Conservation (phyloP, 1,284 basidiomycete species). For the Naganishia albida region DNA sequence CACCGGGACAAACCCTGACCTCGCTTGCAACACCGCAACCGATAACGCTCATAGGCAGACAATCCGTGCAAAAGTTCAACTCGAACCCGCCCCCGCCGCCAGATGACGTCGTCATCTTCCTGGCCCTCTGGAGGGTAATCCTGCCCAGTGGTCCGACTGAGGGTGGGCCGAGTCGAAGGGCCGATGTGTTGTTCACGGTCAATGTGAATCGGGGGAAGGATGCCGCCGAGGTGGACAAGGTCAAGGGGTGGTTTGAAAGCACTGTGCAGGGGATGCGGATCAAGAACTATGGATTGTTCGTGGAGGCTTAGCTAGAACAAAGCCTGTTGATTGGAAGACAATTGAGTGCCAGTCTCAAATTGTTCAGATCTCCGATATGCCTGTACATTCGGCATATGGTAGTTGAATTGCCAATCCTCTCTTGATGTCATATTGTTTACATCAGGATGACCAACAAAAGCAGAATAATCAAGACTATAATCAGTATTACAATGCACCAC, state of each 20-base stretch:
- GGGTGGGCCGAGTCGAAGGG: conserved; percentile 56
- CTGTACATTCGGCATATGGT: too few species aligned
- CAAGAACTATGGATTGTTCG: conserved; percentile 72
- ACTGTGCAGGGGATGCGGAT: conserved; percentile 68
- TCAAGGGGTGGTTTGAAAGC: conserved; percentile 61
- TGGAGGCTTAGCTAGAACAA: conserved; percentile 41
- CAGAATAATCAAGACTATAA: conserved; percentile 59
- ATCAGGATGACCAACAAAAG: conserved; percentile 60
- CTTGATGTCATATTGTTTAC: conserved; percentile 38
- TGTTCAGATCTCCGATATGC: too few species aligned
- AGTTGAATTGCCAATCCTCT: too few species aligned
- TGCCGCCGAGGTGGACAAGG: conserved; percentile 44
- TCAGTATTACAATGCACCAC: conserved; percentile 66
- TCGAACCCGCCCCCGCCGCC: conserved; percentile 50
- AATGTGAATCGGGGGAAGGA: conserved; percentile 61
- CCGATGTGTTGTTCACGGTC: conserved; percentile 77
- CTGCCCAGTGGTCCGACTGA: conserved; percentile 35
- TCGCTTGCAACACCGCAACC: conserved; percentile 61
- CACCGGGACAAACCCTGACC: conserved; percentile 36
- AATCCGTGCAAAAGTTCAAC: conserved; percentile 77
- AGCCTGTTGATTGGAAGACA: too few species aligned
- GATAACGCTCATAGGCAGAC: conserved; percentile 67
- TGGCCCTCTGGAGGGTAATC: conserved; percentile 74
- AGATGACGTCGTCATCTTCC: conserved; percentile 71
- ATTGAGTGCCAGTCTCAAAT: too few species aligned